Conservation (phyloP, 768 basidiomycete genomes). For the Agrocybe praecox region DNA sequence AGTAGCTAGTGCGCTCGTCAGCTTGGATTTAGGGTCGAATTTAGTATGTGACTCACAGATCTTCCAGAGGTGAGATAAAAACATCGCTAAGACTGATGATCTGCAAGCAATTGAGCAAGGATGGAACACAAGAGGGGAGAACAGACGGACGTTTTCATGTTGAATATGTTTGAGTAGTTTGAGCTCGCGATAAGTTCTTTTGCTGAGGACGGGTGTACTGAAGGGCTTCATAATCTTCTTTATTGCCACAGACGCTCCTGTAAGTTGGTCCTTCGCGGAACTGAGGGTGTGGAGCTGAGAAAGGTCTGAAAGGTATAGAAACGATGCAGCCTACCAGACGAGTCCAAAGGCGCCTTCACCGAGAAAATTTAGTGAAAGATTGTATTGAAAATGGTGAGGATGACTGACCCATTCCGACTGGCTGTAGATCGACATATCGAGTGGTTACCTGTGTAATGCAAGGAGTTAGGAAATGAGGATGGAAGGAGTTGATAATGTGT, state of each 20-base stretch:
- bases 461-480: constrained; percentile 13
- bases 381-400: not conserved
- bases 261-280: constrained; percentile 94
- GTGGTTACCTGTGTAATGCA: constrained; percentile 78
- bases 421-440: constrained; percentile 98
- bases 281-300: constrained; percentile 38
- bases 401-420: constrained; percentile 94
- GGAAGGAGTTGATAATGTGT: constrained; percentile 18
- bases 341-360: constrained; percentile 90
- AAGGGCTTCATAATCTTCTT: constrained; percentile 99
- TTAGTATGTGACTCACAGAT: constrained; percentile 63
- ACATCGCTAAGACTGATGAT: constrained; percentile 99
- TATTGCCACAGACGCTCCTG: constrained; percentile 92
- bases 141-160: constrained; percentile 84
- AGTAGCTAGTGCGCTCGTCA: constrained; percentile 66
- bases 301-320: constrained; percentile 1
- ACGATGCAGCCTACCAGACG: constrained; percentile 73
- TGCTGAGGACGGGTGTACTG: constrained; percentile 96
- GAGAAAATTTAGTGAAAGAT: constrained; percentile 1
- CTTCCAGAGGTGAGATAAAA: constrained; percentile 99
- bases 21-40: not conserved
- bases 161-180: constrained; percentile 98
- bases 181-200: constrained; percentile 96
- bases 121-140: not conserved
- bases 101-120: constrained; percentile 39